These are phyloP conservation scores for Elaeis guineensis DNA, from an alignment of 176 grass and related monocot species.

Conservation along the genomic window DNA sequence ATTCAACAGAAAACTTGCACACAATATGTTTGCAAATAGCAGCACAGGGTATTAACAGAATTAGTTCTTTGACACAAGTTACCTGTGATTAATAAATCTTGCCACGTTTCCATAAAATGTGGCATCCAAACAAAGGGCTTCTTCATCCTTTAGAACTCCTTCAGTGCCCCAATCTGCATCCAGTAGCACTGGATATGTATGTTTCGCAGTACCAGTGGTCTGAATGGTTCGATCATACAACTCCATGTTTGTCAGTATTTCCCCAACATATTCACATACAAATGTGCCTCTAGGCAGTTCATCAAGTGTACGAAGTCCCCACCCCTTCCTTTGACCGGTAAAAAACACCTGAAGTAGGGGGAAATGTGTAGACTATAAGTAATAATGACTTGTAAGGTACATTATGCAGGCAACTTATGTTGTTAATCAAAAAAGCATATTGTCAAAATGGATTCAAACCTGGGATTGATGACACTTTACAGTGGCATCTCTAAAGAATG, in stretches of 20 bases:
- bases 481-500: too few relatives aligned
- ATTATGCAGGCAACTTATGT: too few relatives aligned
- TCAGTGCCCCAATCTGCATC: slow-evolving; percentile 60
- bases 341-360: slow-evolving; percentile 44
- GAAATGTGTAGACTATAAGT: too few relatives aligned
- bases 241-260: slow-evolving; percentile 56
- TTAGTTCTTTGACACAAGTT: neutral
- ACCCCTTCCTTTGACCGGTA: slow-evolving; percentile 56
- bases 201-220: slow-evolving; percentile 27
- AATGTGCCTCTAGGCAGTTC: slow-evolving; percentile 73
- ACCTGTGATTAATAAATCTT: slow-evolving; percentile 81
- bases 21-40: too few relatives aligned
- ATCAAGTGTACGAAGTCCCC: slow-evolving; percentile 52
- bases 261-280: slow-evolving; percentile 72
- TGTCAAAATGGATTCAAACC: too few relatives aligned
- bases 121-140: slow-evolving; percentile 56
- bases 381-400: too few relatives aligned
- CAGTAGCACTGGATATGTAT: slow-evolving; percentile 46
- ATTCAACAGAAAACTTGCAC: too few relatives aligned
- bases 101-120: slow-evolving; percentile 70
- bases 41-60: too few relatives aligned
- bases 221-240: slow-evolving; percentile 39
- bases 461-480: too few relatives aligned
- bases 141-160: slow-evolving; percentile 34
- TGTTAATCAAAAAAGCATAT: too few relatives aligned